Evolutionary conservation across 768 basidiomycete species (phyloP).

Genomic region (Phanerochaete carnosa): DNA sequence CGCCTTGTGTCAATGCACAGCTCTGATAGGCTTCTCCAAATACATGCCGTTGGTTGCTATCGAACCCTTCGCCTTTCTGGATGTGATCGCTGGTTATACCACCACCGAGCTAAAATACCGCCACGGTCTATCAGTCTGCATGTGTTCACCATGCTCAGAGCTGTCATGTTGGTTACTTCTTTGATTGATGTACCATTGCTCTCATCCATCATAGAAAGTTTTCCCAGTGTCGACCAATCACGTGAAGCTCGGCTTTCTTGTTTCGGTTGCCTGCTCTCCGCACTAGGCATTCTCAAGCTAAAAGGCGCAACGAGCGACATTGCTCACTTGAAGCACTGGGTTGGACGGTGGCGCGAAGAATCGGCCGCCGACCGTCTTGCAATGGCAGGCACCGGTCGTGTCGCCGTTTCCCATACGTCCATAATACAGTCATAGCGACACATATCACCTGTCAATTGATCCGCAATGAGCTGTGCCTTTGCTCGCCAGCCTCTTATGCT

Average conservation of each 20-base stretch:
- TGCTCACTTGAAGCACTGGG: too few species aligned
- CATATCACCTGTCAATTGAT: slow-evolving; percentile 16
- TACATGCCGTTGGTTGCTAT: not conserved
- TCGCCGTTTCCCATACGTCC: not conserved
- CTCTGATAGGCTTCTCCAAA: not conserved
- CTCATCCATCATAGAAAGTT: not conserved
- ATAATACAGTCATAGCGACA: slow-evolving; percentile 11
- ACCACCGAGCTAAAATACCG: not conserved
- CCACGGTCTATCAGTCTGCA: not conserved
- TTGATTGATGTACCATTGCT: not conserved
- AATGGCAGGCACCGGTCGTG: not conserved
- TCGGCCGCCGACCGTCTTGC: not conserved
- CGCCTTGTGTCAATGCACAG: not conserved
- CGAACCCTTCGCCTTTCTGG: not conserved
- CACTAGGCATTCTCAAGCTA: not conserved
- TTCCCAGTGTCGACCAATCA: not conserved
- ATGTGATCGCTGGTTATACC: not conserved
- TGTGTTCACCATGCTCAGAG: not conserved
- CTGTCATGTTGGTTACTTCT: not conserved
- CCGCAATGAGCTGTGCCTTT: slow-evolving; percentile 5
- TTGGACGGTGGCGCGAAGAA: not conserved
- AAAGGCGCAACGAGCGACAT: not conserved
- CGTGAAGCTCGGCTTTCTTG: not conserved
- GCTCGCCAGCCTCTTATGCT: slow-evolving; percentile 4
- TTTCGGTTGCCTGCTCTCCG: not conserved